These are phyloP conservation scores for Sugiyamaella valdiviana DNA, from an alignment of 805 yeast genomes.

Conservation along the genomic window DNA sequence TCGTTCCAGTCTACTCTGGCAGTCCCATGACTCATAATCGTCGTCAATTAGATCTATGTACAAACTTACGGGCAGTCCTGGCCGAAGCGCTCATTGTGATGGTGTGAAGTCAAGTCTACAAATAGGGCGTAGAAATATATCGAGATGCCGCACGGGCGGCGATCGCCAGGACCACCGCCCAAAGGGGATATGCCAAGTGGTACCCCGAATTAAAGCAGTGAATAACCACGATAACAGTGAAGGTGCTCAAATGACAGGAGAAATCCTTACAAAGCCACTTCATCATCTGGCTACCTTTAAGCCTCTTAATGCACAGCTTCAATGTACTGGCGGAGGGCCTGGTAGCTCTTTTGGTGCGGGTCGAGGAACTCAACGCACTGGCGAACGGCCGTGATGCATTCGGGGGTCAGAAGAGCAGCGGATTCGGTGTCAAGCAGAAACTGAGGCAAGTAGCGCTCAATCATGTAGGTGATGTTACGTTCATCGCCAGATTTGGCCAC, in stretches of 20 bases:
- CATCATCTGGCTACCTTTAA: not conserved
- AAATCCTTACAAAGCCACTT: too few species aligned
- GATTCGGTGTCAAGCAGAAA: slow-evolving; percentile 6
- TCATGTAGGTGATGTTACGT: slow-evolving; percentile 19
- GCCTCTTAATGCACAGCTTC: not conserved
- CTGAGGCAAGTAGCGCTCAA: slow-evolving; percentile 23
- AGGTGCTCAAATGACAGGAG: too few species aligned
- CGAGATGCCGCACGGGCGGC: too few species aligned
- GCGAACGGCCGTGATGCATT: not conserved
- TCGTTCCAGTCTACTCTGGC: not conserved
- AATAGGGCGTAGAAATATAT: not conserved
- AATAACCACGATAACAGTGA: too few species aligned
- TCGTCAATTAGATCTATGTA: not conserved
- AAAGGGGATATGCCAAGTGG: too few species aligned
- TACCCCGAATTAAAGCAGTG: too few species aligned
- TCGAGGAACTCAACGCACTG: slow-evolving; percentile 23
- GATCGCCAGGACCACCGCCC: too few species aligned
- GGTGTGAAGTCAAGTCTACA: not conserved
- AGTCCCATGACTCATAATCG: not conserved
- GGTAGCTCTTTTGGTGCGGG: slow-evolving; percentile 14
- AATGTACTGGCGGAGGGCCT: slow-evolving; percentile 14
- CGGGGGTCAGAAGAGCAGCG: not conserved
- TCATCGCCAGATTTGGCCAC: slow-evolving; percentile 28
- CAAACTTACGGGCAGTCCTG: slow-evolving; percentile 5
- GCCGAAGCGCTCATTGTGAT: slow-evolving; percentile 10